Evolutionary conservation across 495 filamentous ascomycete species (phyloP), one percentile per base, ranked within the genome.

Genomic region (Copromyces sp.): DNA sequence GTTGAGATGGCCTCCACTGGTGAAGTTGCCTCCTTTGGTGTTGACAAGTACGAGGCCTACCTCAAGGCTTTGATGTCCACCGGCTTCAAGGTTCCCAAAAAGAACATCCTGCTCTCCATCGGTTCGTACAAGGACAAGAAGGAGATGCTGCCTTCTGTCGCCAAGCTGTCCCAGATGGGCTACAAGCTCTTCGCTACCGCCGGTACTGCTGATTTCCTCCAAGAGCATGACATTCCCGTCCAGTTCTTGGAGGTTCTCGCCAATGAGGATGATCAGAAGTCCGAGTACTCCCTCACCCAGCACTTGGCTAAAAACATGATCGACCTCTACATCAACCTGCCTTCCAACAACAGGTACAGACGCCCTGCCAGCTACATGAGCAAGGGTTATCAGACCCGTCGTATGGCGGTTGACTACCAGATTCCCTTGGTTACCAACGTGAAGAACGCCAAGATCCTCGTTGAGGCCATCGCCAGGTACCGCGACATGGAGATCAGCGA

Each of bases 1-100:
- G 95, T 99, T 65, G 95, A 99, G 84, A 99, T 99, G 95, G 95
- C 95, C 11, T 99, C 95, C 29, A 99, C 95, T 40, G 95, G 95
- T 76, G 95, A 99, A 81, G 95, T 99, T 76, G 95, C 95, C 76
- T 97, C 93, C 73, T 99, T 99, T 81, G 95, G 95, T 75, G 86
- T 87, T 73, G 94, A 97, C 80, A 97, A 97, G 83, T 97, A 96
- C 79, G 95, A 99, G 82, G 95, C 95, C 14, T 99, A 99, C 79
- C 87, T 98, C 73, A 99, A 99, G 84, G 95, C 92, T 45, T 83
- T 99, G 29, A 88, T 99, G 73, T 95, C 95, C 12, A 99, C 95
- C 69, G 95, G 95, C 17, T 99, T 99, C 87, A 93, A 90, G 76
- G 87, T 99, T n/a, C 95, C 95, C 89, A 96, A 94, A 83, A 93